Evolutionary conservation across 345 rosid genomes (phyloP), one percentile per base, ranked within the genome.

Genomic region (Aurinia saxatilis): DNA sequence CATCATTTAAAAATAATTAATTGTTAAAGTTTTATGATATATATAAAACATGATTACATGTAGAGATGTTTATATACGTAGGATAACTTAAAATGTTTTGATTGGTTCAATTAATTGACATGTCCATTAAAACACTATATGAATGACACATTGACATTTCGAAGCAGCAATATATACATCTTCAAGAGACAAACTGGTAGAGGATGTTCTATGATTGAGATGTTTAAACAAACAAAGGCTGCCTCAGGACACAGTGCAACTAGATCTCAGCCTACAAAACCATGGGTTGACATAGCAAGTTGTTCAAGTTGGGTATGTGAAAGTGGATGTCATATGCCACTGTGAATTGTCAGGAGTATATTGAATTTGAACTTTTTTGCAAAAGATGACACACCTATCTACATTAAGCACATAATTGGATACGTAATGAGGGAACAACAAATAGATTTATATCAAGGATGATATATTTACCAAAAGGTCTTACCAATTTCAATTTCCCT

Each of bases 191-290:
- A 60, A 57, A 53, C 17, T 38, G 31, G 45, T 51, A 34, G 25
- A 29, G 14, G 73, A 72, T 39, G 65, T 70, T 71, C 41, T 74
- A 50, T 55, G 66, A 55, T 71, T 63, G 45, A 76, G 60, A 75
- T 77, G 78, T 37, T 81, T 62, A 92, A 87, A 71, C 97, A 90
- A 31, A 76, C 78, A 71, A 85, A 71, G 12, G 95, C 89, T 30
- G 97, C 97, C 78, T 85, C 96, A 66, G 87, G 80, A 74, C 93
- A 87, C 13, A 92, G 82, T 19, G 83, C 81, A 51, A 84, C 82
- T 66, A 92, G 79, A 83, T 92, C 98, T 78, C 91, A 95, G 72
- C 98, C 97, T 41, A 89, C 97, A 79, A 89, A 92, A 60, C 95
- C 96, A 77, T 89, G 97, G 5, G 98, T 89, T 44, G 80, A 52